Evolutionary conservation across 2,329 filamentous ascomycete species (phyloP), one percentile per base, ranked within the genome.

Genomic region (Colletotrichum simmondsii): DNA sequence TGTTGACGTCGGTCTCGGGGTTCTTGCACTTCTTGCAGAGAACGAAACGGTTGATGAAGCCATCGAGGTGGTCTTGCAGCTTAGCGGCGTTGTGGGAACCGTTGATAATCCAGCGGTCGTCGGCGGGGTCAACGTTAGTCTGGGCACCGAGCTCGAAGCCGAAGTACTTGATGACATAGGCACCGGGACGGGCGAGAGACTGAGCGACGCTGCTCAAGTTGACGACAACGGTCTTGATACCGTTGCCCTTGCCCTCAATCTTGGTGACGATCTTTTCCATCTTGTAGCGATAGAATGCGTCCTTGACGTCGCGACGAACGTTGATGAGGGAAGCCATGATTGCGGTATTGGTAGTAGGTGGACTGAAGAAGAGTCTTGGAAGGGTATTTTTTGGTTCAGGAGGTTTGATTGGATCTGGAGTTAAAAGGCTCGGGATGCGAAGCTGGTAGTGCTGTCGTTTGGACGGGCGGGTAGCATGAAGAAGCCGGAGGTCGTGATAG

Each of bases 21-120:
- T 99, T 99, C 92, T 98, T 98, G 93, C 97, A 99, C 84, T 97
- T 96, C 88, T 97, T 97, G 94, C 97, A 99, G 76, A 99, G 95
- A 80, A 99, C 97, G 78, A 98, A 99, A 87, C 95, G 98, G 88
- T 92, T 90, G 87, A 99, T 99, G 90, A 99, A 99, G 79, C 95
- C 95, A 83, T 98, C 96, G 61, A 99, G 94, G 79, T 98, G 95
- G 83, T 98, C 97, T 88, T 99, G 97, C 61, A 99, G 93, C 89
- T 98, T 98, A 84, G 89, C 87, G 75, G 96, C 92, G 78, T 99
- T 97, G 83, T 99, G 97, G 77, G 96, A 95, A 82, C 97, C 97
- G 87, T 99, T 99, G 91, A 99, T 98, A 87, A 99, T 99, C 96
- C 97, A 99, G 83, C 97, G 97, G 83, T 99, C 97, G 83, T 98